phyloP scores from a whole-genome alignment of 148 eudicot genomes.

The Arbutus unedo region DNA sequence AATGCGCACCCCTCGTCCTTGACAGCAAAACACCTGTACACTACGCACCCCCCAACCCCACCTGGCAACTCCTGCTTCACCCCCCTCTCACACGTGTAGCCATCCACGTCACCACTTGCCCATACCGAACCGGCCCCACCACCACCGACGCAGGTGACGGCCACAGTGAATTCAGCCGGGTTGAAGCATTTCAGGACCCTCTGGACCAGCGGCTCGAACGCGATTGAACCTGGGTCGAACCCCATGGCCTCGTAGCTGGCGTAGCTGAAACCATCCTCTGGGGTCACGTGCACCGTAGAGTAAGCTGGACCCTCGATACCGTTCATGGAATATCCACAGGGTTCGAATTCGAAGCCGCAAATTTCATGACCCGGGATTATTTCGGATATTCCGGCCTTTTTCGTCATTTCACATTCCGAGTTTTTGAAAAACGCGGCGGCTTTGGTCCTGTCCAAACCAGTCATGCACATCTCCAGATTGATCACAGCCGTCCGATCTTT shows the following conservation, averaged over 20 bases:
- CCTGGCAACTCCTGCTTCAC: constrained; percentile 24
- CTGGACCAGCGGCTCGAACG: constrained; percentile 26
- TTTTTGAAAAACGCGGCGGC: constrained; percentile 38
- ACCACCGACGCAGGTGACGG: constrained; percentile 18
- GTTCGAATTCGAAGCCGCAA: constrained; percentile 53
- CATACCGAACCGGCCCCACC: neutral
- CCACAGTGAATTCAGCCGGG: constrained; percentile 45
- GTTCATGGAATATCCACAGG: constrained; percentile 66
- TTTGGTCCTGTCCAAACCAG: constrained; percentile 33
- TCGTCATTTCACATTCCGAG: constrained; percentile 36
- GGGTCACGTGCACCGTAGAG: constrained; percentile 56
- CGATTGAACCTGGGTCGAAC: constrained; percentile 23
- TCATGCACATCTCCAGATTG: constrained; percentile 52
- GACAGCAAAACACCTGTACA: constrained; percentile 16
- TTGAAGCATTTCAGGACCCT: constrained; percentile 41
- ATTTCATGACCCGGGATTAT: constrained; percentile 45
- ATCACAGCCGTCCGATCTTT: constrained; percentile 13
- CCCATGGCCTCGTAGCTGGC: constrained; percentile 69
- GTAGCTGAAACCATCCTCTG: constrained; percentile 53
- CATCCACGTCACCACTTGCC: constrained; percentile 19
- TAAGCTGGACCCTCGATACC: constrained; percentile 41
- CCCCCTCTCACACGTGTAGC: constrained; percentile 19
- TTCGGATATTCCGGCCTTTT: constrained; percentile 34
- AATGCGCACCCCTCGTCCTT: neutral
- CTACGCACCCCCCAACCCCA: constrained; percentile 9